A percentile compares a stretch with the other conserved stretches of the same genome.
Conservation (phyloP, 441 rosid genomes). For the Viola pubescens region DNA sequence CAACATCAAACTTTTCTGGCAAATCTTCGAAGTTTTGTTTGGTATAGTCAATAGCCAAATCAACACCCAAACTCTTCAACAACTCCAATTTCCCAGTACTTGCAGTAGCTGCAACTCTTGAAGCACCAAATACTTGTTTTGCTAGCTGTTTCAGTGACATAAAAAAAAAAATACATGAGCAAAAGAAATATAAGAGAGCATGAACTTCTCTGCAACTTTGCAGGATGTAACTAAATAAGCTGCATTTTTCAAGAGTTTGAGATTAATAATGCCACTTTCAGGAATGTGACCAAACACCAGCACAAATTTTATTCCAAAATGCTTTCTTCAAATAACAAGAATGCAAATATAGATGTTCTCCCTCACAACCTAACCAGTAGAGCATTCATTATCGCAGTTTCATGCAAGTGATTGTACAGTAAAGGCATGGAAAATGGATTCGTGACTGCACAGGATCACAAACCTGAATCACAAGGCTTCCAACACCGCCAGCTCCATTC, state of each 20-base stretch:
- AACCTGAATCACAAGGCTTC: slow-evolving; percentile 92
- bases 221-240: not conserved
- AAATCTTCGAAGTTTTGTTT: slow-evolving; percentile 73
- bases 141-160: slow-evolving; percentile 41
- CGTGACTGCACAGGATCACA: not conserved
- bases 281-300: too few species aligned
- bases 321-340: too few species aligned
- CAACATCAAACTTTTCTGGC: slow-evolving; percentile 66
- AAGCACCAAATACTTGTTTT: slow-evolving; percentile 77
- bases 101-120: slow-evolving; percentile 79
- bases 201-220: not conserved
- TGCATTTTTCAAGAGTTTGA: not conserved
- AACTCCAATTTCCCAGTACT: slow-evolving; percentile 63
- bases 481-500: slow-evolving; percentile 91
- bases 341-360: slow-evolving; percentile 10
- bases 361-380: too few species aligned
- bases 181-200: not conserved
- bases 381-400: too few species aligned
- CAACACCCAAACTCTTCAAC: slow-evolving; percentile 70
- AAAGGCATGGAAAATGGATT: slow-evolving; percentile 4
- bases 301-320: too few species aligned
- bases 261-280: not conserved
- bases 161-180: not conserved
- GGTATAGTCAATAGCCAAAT: slow-evolving; percentile 81
- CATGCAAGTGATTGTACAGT: too few species aligned